phyloP scores from a whole-genome alignment of 169 alveolate genomes.

The Plasmodium reichenowi region DNA sequence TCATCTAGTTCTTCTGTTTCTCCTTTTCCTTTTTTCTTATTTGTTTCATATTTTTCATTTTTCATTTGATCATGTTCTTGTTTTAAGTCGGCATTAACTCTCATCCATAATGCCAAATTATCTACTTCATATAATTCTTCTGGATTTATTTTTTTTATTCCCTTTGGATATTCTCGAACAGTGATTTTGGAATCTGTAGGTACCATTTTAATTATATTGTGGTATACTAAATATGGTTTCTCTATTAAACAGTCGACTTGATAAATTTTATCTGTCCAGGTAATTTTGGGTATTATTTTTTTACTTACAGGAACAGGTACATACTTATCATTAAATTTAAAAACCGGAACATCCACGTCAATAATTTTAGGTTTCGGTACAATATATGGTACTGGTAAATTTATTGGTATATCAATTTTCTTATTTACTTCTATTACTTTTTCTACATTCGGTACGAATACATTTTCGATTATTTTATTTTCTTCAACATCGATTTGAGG shows the following conservation, averaged over 20 bases:
- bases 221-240: constrained; percentile 82
- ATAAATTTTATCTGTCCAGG: constrained; percentile 79
- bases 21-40: too few species aligned
- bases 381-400: constrained; percentile 81
- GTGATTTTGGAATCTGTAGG: constrained; percentile 80
- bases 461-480: constrained; percentile 40
- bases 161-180: constrained; percentile 81
- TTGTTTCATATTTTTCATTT: not conserved
- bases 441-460: constrained; percentile 66
- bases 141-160: constrained; percentile 80
- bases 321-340: constrained; percentile 82
- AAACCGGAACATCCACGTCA: constrained; percentile 81
- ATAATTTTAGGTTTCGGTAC: constrained; percentile 83
- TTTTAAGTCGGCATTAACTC: constrained; percentile 83
- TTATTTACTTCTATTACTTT: constrained; percentile 67
- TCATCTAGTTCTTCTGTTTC: not conserved
- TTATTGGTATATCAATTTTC: constrained; percentile 69
- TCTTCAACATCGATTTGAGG: constrained; percentile 56
- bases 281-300: constrained; percentile 81
- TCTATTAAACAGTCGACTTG: constrained; percentile 81
- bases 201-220: constrained; percentile 80
- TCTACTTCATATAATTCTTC: constrained; percentile 81
- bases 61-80: constrained; percentile 76
- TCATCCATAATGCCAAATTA: constrained; percentile 84
- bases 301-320: constrained; percentile 83